Conservation (phyloP, 1,139 yeast genomes). For the Groenewaldozyma auringiensis region DNA sequence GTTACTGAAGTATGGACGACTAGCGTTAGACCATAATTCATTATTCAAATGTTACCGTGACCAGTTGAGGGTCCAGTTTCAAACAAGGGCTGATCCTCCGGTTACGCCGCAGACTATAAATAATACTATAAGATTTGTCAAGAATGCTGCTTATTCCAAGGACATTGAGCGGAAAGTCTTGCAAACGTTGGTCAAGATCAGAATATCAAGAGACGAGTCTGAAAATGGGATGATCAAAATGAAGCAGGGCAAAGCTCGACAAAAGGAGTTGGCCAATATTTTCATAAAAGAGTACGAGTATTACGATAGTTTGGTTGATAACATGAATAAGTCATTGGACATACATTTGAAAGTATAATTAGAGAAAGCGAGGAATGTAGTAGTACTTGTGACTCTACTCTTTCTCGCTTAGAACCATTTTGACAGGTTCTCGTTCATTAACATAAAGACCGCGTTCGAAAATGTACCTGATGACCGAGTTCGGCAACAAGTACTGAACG, state of each 20-base stretch:
- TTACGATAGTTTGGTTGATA: conserved; percentile 10
- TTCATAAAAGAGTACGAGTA: conserved; percentile 6
- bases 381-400: conserved; percentile 20
- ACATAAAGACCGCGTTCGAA: conserved; percentile 84
- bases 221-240: conserved; percentile 3
- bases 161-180: conserved; percentile 18
- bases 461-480: conserved; percentile 87
- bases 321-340: conserved; percentile 12
- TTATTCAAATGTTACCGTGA: conserved; percentile 12
- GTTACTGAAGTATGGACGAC: conserved; percentile 14
- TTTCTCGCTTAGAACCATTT: conserved; percentile 58
- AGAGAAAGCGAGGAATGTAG: background rate
- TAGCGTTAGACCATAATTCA: conserved; percentile 11
- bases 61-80: conserved; percentile 10
- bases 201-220: conserved; percentile 8
- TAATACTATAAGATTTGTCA: conserved; percentile 15
- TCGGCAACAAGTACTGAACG: conserved; percentile 89
- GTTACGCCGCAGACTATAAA: conserved; percentile 8
- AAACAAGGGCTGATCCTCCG: background rate
- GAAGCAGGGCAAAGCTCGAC: conserved; percentile 2
- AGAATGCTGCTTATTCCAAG: conserved; percentile 15
- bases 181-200: conserved; percentile 15
- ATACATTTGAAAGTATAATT: conserved; percentile 2
- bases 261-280: background rate
- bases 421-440: conserved; percentile 86